Conservation (phyloP, 2,329 filamentous ascomycete species). For the Neofusicoccum parvum region DNA sequence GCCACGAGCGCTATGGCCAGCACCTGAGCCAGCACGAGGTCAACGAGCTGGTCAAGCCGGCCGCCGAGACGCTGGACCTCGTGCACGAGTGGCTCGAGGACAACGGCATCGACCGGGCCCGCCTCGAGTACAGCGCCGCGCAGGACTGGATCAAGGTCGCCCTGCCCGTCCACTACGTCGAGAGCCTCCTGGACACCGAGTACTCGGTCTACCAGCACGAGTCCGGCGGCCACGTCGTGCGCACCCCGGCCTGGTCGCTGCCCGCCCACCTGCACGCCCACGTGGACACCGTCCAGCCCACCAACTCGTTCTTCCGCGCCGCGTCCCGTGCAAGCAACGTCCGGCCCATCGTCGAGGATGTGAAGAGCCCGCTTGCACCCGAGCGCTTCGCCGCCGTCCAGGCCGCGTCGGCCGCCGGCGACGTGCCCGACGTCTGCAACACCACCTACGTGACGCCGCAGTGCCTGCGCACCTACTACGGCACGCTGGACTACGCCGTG, state of each 20-base stretch:
- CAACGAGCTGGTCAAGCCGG: constrained; percentile 56
- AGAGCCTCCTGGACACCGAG: constrained; percentile 55
- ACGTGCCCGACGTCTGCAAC: constrained; percentile 37
- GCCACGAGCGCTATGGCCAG: constrained; percentile 57
- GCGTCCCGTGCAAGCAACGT: constrained; percentile 27
- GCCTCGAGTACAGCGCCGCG: constrained; percentile 52
- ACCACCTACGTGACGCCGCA: constrained; percentile 42
- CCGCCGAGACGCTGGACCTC: constrained; percentile 53
- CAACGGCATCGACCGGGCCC: constrained; percentile 49
- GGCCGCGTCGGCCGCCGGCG: constrained; percentile 6
- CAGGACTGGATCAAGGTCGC: constrained; percentile 61
- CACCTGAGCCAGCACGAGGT: constrained; percentile 57
- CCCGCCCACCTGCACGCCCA: constrained; percentile 59
- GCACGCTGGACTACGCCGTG: constrained; percentile 45
- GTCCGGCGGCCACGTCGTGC: constrained; percentile 55
- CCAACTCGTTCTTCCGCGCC: constrained; percentile 58
- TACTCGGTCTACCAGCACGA: constrained; percentile 56
- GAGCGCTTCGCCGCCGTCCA: not conserved
- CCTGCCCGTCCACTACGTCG: constrained; percentile 54
- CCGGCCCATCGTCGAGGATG: constrained; percentile 4
- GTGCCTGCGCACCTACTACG: constrained; percentile 46
- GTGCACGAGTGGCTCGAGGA: constrained; percentile 60
- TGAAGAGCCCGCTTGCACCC: not conserved
- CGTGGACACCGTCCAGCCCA: constrained; percentile 63
- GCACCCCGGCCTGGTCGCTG: constrained; percentile 61